Evolutionary conservation across 768 basidiomycete genomes (phyloP), one percentile per base, ranked within the genome.

Genomic region (Tricholoma saponaceum): DNA sequence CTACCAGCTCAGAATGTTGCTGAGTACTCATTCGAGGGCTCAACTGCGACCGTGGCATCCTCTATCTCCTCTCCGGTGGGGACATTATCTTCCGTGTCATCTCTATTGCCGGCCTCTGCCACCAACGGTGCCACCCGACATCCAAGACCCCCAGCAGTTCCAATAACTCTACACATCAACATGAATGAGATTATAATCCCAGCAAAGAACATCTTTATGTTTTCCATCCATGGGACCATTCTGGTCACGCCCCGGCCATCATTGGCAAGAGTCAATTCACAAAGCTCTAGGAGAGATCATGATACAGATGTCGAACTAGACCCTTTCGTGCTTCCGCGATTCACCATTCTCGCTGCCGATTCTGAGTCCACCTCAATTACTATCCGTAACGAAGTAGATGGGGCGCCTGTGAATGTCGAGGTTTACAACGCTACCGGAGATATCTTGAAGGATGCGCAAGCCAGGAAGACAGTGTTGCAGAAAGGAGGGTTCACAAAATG

Each of bases 11-110:
- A 82, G 26, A 80, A 78, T 56, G 72, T 86, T 32, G 77, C 81
- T 1, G 90, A 92, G 43, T 90, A 87, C 68, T 90, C 90, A 1
- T 91, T 92, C 60, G 90, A 93, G 63, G 79, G 75, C 18, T 74
- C 77, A 9, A 67, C 70, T 32, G 69, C 67, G 16, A 69, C 69
- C n/a, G 58, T 74, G 18, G 69, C 75, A 22, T 69, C 69, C 41
- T 68, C 68, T n/a, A 67, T 72, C 4, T 68, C 72, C 30, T 71
- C 69, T 59, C 72, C 66, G 23, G 62, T 66, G 23, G 72, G 67
- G 61, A 71, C 80, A 64, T 33, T 81, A 51, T 79, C 79, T 9
- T 76, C 79, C 25, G 68, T 86, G 2, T 77, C 78, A 22, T 84
- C 85, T 37, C 66, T 82, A 14, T 75, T 75, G 4, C 80, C 83